Conservation (phyloP, 192 early-diverging fungal species). For the Coemansia sp. region DNA sequence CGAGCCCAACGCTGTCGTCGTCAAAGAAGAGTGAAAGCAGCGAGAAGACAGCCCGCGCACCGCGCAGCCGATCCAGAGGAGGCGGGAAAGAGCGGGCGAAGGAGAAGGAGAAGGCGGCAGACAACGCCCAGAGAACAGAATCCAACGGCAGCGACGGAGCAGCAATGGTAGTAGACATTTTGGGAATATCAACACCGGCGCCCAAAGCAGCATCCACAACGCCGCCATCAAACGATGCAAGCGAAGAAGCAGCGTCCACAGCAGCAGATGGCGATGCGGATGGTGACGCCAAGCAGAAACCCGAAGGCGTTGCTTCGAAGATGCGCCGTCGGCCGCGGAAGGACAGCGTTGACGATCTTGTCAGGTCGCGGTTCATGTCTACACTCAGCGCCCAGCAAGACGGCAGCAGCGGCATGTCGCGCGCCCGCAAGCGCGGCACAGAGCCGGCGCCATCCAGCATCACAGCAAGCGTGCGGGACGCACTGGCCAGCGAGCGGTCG, state of each 20-base stretch:
- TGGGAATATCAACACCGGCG: constrained; percentile 21
- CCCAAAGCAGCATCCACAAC: not conserved
- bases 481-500: constrained; percentile 36
- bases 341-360: constrained; percentile 53
- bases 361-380: constrained; percentile 40
- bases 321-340: constrained; percentile 33
- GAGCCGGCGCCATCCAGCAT: constrained; percentile 30
- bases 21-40: constrained; percentile 20
- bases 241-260: not conserved
- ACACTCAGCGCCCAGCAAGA: constrained; percentile 20
- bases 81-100: constrained; percentile 13
- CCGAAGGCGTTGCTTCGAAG: not conserved
- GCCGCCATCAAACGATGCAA: not conserved
- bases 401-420: not conserved
- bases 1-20: not conserved
- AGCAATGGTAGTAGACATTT: constrained; percentile 10
- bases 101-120: constrained; percentile 6
- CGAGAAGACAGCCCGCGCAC: constrained; percentile 19
- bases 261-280: not conserved
- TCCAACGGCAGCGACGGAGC: not conserved
- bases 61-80: constrained; percentile 10
- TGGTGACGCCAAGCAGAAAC: not conserved
- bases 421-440: constrained; percentile 11
- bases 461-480: constrained; percentile 46
- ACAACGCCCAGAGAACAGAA: not conserved